Evolutionary conservation across 495 filamentous ascomycete genomes (phyloP).

Genomic region (Hypomontagnella monticulosa): DNA sequence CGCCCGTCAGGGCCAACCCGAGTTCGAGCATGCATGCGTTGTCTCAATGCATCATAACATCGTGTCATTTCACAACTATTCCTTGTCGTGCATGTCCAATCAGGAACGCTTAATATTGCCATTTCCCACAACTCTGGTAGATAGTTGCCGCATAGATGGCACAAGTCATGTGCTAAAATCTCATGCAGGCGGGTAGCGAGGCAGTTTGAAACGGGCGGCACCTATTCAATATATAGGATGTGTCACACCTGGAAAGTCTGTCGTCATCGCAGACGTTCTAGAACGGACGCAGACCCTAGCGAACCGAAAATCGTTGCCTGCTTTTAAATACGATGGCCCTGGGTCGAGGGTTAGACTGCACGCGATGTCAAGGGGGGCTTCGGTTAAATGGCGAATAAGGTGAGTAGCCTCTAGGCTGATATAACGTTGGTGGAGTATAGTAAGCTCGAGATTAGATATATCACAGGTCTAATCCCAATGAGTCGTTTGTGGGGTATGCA

Average conservation of each 20-base stretch:
- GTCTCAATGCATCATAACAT: too few species aligned
- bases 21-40: background rate
- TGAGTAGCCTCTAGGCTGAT: background rate
- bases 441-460: slow-evolving; percentile 5
- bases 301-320: slow-evolving; percentile 2
- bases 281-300: slow-evolving; percentile 15
- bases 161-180: slow-evolving; percentile 14
- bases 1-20: background rate
- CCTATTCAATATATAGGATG: background rate
- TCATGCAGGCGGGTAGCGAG: slow-evolving; percentile 6
- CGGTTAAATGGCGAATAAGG: slow-evolving; percentile 10
- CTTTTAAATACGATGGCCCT: slow-evolving; percentile 14
- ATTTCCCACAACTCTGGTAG: slow-evolving; percentile 4
- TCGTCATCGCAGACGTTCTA: slow-evolving; percentile 13
- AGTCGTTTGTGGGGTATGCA: slow-evolving; percentile 14
- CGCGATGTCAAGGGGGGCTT: background rate
- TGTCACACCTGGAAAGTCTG: slow-evolving; percentile 3
- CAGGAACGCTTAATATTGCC: slow-evolving; percentile 1
- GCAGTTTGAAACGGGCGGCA: background rate
- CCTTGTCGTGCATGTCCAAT: slow-evolving; percentile 5
- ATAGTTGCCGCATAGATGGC: background rate
- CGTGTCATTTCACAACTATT: too few species aligned
- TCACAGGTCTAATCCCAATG: slow-evolving; percentile 6
- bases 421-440: slow-evolving; percentile 2
- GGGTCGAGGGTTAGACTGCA: background rate